Evolutionary conservation across 257 asterid species (phyloP), one percentile per base, ranked within the genome.

Genomic region (Eucommia ulmoides): DNA sequence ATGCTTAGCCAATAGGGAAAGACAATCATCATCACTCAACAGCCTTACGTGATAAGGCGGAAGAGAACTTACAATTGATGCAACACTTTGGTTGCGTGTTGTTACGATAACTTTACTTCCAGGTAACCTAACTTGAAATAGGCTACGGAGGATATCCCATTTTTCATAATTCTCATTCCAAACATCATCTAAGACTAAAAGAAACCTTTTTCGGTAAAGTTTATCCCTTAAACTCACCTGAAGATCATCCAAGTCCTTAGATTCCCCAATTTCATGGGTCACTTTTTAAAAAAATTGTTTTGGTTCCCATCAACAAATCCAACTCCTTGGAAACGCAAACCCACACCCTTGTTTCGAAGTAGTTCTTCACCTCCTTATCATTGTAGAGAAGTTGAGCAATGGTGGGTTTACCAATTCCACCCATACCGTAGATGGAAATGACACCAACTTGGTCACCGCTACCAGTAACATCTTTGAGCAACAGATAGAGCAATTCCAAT

Each of bases 21-120:
- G n/a, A 73, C 89, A 80, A 52, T 80, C 82, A 3, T 52, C 56
- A 26, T 71, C 66, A 0, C 75, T 70, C 72, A 80, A 58, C 22
- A 64, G 54, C 48, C 76, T 65, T 72, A 80, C 53, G 50, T 54
- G 79, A 64, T 80, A 74, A 17, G 89, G 62, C 20, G 58, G 38
- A 29, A 29, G 10, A 29, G 38, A 29, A 29, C 38, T 14, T 14
- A 29, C 12, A 14, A 14, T 29, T 29, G 38, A 29, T 29, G 38
- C 38, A 29, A 29, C 38, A 1, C 38, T 14, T 29, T 0, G 10
- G 12, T 29, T 29, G 7, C 38, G 38, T 6, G 38, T 29, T 29
- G 38, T 29, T n/a, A n/a, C n/a, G n/a, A n/a, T n/a, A n/a, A n/a
- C n/a, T n/a, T n/a, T n/a, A n/a, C n/a, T n/a, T n/a, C 38, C 38